Conservation (phyloP, 768 basidiomycete genomes). For the Lactifluus volemus region DNA sequence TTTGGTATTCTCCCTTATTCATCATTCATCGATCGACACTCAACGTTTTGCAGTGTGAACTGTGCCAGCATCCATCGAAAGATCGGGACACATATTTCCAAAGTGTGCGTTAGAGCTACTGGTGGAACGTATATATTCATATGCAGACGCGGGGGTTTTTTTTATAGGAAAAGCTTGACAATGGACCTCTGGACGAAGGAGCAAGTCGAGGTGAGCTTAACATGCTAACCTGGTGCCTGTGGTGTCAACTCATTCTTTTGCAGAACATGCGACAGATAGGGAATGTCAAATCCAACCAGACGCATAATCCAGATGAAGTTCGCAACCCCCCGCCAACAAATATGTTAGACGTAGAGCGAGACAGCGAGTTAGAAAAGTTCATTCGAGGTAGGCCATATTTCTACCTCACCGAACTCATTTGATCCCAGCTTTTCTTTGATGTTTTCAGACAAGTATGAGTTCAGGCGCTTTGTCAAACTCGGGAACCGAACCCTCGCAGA, state of each 20-base stretch:
- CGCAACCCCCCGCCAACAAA: constrained; percentile 78
- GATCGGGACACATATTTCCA: constrained; percentile 87
- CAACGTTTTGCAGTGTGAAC: constrained; percentile 44
- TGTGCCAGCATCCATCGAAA: constrained; percentile 93
- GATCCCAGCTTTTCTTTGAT: neutral
- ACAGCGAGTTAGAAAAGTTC: constrained; percentile 86
- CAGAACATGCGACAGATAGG: constrained; percentile 77
- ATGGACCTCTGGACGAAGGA: constrained; percentile 85
- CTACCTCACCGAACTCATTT: neutral
- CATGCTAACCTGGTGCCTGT: constrained; percentile 4
- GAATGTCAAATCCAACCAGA: constrained; percentile 70
- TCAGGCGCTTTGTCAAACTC: constrained; percentile 47
- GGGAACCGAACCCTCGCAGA: constrained; percentile 21
- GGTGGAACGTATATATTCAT: neutral
- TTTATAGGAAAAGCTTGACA: constrained; percentile 74
- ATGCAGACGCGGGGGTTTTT: neutral
- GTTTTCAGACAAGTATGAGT: constrained; percentile 65
- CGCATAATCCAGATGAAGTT: constrained; percentile 77
- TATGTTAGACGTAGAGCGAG: constrained; percentile 67
- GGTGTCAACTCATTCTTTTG: constrained; percentile 14
- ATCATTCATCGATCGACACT: constrained; percentile 2
- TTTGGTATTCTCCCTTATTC: constrained; percentile 46
- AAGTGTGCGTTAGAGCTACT: constrained; percentile 59
- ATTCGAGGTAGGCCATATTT: constrained; percentile 58
- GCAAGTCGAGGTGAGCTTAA: constrained; percentile 64